Base-by-base conservation (phyloP, 805 yeast species). In the Lachancea dasiensis region DNA sequence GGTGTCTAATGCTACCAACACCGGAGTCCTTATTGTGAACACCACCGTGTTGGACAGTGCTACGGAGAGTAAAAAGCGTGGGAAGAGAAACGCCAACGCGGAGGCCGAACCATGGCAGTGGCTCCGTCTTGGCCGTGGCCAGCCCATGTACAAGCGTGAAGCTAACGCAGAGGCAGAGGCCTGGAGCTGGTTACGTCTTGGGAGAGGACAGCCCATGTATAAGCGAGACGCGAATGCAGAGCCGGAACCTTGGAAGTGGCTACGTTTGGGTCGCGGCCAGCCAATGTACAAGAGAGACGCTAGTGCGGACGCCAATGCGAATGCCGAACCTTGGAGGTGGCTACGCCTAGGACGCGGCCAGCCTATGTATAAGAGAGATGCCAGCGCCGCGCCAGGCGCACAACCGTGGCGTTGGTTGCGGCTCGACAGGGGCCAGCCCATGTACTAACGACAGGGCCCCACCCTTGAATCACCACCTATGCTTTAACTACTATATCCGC, bases 351-450 rank as follows among this genome's bases (percentile, higher is more conserved):
- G 31, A 15, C 33, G 39, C 21, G 58, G 58, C 26, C 52, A 55
- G 32, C 57, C 58, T 23, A 35, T 55, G 38, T 51, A 54, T 41
- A 54, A 51, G 46, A 54, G 63, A 46, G 61, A 56, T 7, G 60
- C 63, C 7, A 39, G 43, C 14, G 53, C 33, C 17, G 33, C 19
- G 7, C 25, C 58, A 2, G 50, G 42, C 3, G 48, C 49, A 13
- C 49, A 49, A 17, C 52, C 58, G 17, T 52, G 58, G 59, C 49
- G 47, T 31, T 56, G 60, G 60, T 32, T 56, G 20, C 36, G 41
- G 14, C 38, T 56, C 6, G 33, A 31, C 31, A 45, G 46, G 31
- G 58, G 60, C 39, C 58, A 54, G 45, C 57, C 58, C 21, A 34
- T 54, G 40, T 47, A 47, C 47, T 38, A 38, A 29, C n/a, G n/a